A percentile compares a stretch with the other conserved stretches of the same genome.
Evolutionary conservation across 805 yeast species (phyloP).

Genomic region (Saturnispora serradocipensis): DNA sequence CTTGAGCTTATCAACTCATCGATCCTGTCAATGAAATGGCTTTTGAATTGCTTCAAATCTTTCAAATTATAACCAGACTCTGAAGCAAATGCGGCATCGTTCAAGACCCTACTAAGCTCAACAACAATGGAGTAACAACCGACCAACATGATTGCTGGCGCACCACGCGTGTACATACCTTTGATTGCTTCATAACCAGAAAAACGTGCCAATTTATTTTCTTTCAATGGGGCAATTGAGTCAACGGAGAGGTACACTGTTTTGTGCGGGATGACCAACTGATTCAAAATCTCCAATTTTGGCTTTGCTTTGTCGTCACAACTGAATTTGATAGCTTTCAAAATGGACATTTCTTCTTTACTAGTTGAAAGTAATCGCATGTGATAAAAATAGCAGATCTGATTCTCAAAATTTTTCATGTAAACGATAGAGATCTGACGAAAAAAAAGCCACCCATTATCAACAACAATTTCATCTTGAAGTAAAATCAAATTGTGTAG

Average conservation of each 20-base stretch:
- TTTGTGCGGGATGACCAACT: constrained; percentile 71
- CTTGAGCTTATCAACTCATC: constrained; percentile 66
- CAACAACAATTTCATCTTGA: background rate
- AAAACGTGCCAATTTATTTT: constrained; percentile 21
- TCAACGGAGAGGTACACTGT: constrained; percentile 56
- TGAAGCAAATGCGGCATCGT: constrained; percentile 7
- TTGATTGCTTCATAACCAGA: constrained; percentile 83
- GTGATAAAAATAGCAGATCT: background rate
- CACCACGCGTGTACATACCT: constrained; percentile 93
- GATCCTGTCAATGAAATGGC: constrained; percentile 37
- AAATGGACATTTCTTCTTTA: constrained; percentile 26
- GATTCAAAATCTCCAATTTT: constrained; percentile 61
- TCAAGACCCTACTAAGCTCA: constrained; percentile 40
- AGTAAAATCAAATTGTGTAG: background rate
- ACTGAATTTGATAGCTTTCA: constrained; percentile 61
- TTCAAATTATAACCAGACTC: constrained; percentile 22
- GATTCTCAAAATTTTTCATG: background rate
- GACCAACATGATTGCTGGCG: constrained; percentile 96
- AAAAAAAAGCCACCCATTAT: background rate
- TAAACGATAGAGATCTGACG: background rate
- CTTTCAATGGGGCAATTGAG: constrained; percentile 45
- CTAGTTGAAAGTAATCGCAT: background rate
- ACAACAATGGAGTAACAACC: constrained; percentile 77
- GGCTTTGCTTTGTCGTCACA: constrained; percentile 26
- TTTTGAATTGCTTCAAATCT: constrained; percentile 25